These are phyloP conservation scores for Cyathus striatus DNA, from an alignment of 768 basidiomycete species.

Conservation along the genomic window DNA sequence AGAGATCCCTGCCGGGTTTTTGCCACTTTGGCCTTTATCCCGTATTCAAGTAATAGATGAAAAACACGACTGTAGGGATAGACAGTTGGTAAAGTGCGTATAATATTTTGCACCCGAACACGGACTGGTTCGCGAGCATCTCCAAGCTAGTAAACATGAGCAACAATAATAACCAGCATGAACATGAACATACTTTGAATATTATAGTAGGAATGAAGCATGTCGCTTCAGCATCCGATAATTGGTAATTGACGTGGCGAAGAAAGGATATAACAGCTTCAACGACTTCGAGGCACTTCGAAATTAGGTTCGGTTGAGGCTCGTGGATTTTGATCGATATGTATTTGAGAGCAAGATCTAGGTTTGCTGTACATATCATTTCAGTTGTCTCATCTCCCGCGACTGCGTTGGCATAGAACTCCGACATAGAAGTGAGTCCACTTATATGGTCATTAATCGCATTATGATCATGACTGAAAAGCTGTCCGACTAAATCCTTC, in stretches of 20 bases:
- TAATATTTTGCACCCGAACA: conserved; percentile 73
- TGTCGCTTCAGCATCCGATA: conserved; percentile 81
- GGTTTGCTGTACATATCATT: conserved; percentile 73
- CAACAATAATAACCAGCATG: not conserved
- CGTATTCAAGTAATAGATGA: conserved; percentile 81
- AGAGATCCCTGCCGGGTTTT: conserved; percentile 86
- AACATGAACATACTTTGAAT: conserved; percentile 60
- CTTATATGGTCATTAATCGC: conserved; percentile 88
- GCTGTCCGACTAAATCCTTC: conserved; percentile 64
- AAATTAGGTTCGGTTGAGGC: conserved; percentile 83
- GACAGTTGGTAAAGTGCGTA: conserved; percentile 81
- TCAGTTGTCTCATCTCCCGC: conserved; percentile 54
- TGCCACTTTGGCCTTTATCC: conserved; percentile 84
- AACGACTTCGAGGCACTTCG: conserved; percentile 85
- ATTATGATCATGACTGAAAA: conserved; percentile 96
- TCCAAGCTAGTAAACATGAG: conserved; percentile 60
- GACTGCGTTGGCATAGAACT: conserved; percentile 63
- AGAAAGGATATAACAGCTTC: conserved; percentile 76
- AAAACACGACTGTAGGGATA: conserved; percentile 93
- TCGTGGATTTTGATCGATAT: conserved; percentile 86
- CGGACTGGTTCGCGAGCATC: conserved; percentile 86
- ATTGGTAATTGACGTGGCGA: conserved; percentile 64
- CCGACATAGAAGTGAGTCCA: conserved; percentile 70
- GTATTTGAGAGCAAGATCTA: conserved; percentile 92
- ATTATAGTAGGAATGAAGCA: conserved; percentile 89